phyloP scores from a whole-genome alignment of 371 early-diverging fungal genomes.

The Haplosporangium sp. region DNA sequence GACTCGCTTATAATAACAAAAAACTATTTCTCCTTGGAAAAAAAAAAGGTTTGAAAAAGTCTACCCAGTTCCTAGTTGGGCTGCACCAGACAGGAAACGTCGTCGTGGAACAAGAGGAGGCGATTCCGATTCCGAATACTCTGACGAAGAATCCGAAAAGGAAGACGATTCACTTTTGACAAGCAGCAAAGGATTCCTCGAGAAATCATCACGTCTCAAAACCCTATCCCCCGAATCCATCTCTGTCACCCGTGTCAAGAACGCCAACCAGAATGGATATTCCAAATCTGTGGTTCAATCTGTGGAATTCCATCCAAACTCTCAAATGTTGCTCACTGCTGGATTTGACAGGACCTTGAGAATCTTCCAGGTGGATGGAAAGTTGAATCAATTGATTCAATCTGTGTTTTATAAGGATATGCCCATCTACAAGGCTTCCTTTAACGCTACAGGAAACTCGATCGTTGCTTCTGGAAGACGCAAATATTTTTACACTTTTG shows the following conservation, averaged over 20 bases:
- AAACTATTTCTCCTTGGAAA: not conserved
- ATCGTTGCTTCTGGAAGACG: conserved; percentile 83
- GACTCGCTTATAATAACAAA: too few species aligned
- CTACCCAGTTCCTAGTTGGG: conserved; percentile 92
- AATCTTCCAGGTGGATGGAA: conserved; percentile 91
- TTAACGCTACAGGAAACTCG: conserved; percentile 80
- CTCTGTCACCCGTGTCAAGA: conserved; percentile 75
- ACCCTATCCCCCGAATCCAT: conserved; percentile 67
- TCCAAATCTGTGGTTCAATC: conserved; percentile 74
- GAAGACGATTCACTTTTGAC: conserved; percentile 61
- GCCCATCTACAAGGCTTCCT: conserved; percentile 79
- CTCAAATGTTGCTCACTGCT: conserved; percentile 87
- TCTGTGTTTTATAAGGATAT: conserved; percentile 85
- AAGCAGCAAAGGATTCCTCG: conserved; percentile 67
- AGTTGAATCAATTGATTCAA: conserved; percentile 89
- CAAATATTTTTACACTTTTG: conserved; percentile 83
- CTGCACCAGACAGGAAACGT: conserved; percentile 59
- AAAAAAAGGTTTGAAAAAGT: conserved; percentile 74
- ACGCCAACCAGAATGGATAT: conserved; percentile 78
- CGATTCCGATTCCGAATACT: conserved; percentile 58
- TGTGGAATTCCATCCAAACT: conserved; percentile 91
- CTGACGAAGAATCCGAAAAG: conserved; percentile 57
- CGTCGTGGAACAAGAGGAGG: conserved; percentile 40
- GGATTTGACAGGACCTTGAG: conserved; percentile 88
- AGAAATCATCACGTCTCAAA: conserved; percentile 41